Evolutionary conservation across 1,139 yeast species (phyloP).

Genomic region (Arxiozyma slooffiae): DNA sequence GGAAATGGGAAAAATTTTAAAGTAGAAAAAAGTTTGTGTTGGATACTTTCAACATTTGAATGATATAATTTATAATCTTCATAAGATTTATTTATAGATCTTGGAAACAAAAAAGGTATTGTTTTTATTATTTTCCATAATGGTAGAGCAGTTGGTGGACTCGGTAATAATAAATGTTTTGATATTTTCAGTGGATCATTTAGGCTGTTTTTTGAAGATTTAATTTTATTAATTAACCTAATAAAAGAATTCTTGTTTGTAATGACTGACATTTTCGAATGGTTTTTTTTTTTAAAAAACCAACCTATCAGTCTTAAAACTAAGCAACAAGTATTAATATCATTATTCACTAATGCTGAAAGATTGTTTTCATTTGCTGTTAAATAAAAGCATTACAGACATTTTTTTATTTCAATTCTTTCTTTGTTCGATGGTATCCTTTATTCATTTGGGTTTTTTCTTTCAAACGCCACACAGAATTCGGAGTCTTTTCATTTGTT

Average conservation of each 20-base stretch:
- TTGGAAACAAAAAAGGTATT: constrained; percentile 47
- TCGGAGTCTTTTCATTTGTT: not conserved
- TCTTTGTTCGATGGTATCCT: not conserved
- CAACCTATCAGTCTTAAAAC: not conserved
- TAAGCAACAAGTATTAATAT: not conserved
- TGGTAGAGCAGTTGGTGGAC: constrained; percentile 27
- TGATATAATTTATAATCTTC: constrained; percentile 36
- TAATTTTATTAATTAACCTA: not conserved
- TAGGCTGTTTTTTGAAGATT: not conserved
- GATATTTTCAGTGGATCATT: not conserved
- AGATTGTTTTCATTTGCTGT: not conserved
- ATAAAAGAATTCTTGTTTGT: not conserved
- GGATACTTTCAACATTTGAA: constrained; percentile 31
- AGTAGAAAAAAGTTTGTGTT: constrained; percentile 41
- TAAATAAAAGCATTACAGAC: not conserved
- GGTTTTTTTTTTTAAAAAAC: not conserved
- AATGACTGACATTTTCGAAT: not conserved
- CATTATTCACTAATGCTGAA: too few relatives aligned
- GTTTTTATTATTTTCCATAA: constrained; percentile 16
- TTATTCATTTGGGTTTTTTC: not conserved
- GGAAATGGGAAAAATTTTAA: constrained; percentile 31
- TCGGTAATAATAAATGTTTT: constrained; percentile 7
- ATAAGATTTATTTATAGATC: constrained; percentile 42
- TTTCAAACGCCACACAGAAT: too few relatives aligned
- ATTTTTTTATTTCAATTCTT: not conserved